phyloP scores from a whole-genome alignment of 1,139 yeast genomes.

The Diutina mesorugosa region DNA sequence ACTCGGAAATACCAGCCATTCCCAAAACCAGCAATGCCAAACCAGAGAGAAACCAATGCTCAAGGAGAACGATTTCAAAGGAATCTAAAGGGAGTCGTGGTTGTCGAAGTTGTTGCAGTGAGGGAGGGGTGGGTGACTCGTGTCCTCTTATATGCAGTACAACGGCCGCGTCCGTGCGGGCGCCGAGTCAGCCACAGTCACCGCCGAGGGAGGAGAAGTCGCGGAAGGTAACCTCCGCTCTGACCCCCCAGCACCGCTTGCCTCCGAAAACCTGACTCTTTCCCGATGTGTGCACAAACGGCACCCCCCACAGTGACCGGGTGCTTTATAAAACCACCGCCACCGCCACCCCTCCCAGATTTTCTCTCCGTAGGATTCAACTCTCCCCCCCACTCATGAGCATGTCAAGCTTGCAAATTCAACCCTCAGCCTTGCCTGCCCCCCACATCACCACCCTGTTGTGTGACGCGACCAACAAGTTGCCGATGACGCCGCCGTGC shows the following conservation, averaged over 20 bases:
- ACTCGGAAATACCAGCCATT: no score
- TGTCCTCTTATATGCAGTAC: neutral
- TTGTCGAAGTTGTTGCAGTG: no score
- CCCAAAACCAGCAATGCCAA: no score
- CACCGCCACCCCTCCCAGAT: neutral
- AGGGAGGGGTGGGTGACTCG: neutral
- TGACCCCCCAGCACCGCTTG: neutral
- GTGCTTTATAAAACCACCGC: neutral
- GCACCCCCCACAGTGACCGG: neutral
- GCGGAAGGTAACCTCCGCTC: neutral
- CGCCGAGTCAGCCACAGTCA: neutral
- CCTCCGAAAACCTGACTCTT: neutral
- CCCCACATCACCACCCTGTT: constrained; percentile 32
- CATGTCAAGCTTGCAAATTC: constrained; percentile 1
- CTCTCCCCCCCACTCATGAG: neutral
- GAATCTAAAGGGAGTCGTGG: no score
- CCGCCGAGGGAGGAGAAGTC: neutral
- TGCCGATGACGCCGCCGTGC: constrained; percentile 21
- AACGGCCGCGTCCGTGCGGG: neutral
- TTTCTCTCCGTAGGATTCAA: neutral
- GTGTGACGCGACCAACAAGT: constrained; percentile 19
- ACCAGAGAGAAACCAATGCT: no score
- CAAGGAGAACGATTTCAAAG: no score
- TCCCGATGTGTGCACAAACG: neutral
- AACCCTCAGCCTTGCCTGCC: constrained; percentile 3